These are phyloP conservation scores for Opeltia flavorubescens DNA, from an alignment of 495 filamentous ascomycete genomes.

Conservation along the genomic window DNA sequence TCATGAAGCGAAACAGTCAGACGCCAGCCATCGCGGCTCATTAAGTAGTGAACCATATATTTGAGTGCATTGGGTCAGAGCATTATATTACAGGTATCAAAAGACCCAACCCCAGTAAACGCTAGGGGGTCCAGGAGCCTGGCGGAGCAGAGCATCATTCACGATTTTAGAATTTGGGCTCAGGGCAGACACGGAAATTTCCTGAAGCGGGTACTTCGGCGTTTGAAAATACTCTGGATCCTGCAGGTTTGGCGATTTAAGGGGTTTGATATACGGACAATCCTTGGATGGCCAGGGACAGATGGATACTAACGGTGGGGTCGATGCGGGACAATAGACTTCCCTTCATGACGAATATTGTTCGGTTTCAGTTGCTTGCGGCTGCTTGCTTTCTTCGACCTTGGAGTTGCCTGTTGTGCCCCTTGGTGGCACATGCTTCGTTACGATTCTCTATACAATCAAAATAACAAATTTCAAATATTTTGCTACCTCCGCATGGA, in stretches of 20 bases:
- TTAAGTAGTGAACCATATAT: not conserved
- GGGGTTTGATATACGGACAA: not conserved
- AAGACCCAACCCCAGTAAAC: too few relatives aligned
- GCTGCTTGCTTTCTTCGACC: too few relatives aligned
- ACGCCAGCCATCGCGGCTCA: conserved; percentile 2
- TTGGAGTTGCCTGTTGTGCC: too few relatives aligned
- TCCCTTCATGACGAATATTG: too few relatives aligned
- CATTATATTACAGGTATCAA: too few relatives aligned
- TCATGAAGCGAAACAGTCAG: conserved; percentile 1
- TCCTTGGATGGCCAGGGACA: not conserved
- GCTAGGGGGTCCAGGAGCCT: too few relatives aligned
- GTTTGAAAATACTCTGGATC: not conserved
- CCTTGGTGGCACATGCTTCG: too few relatives aligned
- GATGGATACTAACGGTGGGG: not conserved
- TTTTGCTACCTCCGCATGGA: not conserved
- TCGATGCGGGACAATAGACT: too few relatives aligned
- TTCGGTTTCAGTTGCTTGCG: too few relatives aligned
- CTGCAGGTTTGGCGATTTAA: not conserved
- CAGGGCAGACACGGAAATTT: not conserved
- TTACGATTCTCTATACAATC: not conserved
- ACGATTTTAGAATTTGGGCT: not conserved
- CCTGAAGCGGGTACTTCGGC: not conserved
- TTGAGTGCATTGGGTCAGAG: too few relatives aligned
- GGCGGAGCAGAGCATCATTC: not conserved
- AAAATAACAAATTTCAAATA: not conserved